These are phyloP conservation scores for Leccinum olivaceopallidum DNA, from an alignment of 768 basidiomycete genomes.

Conservation along the genomic window DNA sequence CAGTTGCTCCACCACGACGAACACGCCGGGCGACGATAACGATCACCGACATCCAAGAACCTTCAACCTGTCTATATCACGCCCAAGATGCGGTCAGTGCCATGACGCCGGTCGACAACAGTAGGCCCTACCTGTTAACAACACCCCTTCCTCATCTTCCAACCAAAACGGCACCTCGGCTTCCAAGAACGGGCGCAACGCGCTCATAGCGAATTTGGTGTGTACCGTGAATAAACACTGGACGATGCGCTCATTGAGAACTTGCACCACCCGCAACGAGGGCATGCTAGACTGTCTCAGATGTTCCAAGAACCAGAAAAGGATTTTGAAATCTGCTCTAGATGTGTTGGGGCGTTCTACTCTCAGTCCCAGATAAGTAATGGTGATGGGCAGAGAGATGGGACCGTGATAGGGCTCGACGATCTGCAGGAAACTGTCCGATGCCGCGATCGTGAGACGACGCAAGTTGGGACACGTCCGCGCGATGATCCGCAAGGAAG, in stretches of 20 bases:
- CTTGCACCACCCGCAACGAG: background rate
- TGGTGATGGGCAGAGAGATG: constrained; percentile 11
- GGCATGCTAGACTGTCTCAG: background rate
- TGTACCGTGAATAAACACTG: background rate
- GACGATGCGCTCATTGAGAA: background rate
- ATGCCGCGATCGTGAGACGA: constrained; percentile 20
- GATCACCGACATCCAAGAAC: background rate
- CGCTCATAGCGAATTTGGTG: background rate
- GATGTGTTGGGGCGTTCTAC: background rate
- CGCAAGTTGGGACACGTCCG: constrained; percentile 18
- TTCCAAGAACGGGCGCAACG: background rate
- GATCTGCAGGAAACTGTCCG: constrained; percentile 3
- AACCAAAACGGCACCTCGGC: background rate
- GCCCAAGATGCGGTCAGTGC: background rate
- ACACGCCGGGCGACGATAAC: background rate
- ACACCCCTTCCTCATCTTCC: background rate
- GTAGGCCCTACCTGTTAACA: background rate
- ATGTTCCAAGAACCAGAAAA: background rate
- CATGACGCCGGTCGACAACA: background rate
- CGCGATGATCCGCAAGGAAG: constrained; percentile 10
- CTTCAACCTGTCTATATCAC: background rate
- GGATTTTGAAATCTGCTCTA: background rate
- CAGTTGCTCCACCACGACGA: background rate
- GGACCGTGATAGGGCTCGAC: background rate
- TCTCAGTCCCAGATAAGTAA: constrained; percentile 21